Base-by-base conservation (phyloP, 2,329 filamentous ascomycete genomes). In the Botrytis pseudocinerea region DNA sequence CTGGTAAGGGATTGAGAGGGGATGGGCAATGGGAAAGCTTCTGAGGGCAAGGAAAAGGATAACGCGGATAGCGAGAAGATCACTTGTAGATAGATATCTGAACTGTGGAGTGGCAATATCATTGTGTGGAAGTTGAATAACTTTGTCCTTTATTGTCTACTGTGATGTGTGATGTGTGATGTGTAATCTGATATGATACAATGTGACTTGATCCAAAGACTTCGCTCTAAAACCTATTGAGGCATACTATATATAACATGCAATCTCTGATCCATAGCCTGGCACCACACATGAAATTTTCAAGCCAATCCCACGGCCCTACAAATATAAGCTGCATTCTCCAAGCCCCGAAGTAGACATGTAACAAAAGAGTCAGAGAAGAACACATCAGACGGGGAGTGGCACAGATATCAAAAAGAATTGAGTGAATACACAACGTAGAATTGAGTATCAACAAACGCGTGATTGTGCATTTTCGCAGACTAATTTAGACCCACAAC, bases 81-180 rank as follows among this genome's bases (percentile, higher is more conserved):
- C 35, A 69, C 51, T 42, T 57, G 35, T 69, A 69, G 65, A 65
- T 65, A 65, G 63, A 59, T 66, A 40, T 57, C 40, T 48, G 22
- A 9, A 35, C 48, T 44, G 44, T 48, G 42, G 48, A n/a, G 40
- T 69, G 65, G 38, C 48, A 69, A 57, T 69, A 59, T 44, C 65
- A 69, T 69, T 32, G 48, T 57, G 65, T 69, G 48, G 35, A 69
- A 42, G 65, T 69, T 42, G 35, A 57, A 20, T 54, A 20, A n/a
- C 3, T 57, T 28, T 42, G 4, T 42, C n/a, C 22, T 28, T 40
- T 51, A 12, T 32, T 32, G 16, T 38, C 2, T 42, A 6, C 28
- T 59, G 25, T 42, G 38, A 68, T 40, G 5, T 66, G 32, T n/a
- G 46, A 68, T 28, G 4, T 57, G 18, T 57, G 16, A 68, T 66